A percentile compares a stretch with the other conserved stretches of the same genome.
phyloP scores from a whole-genome alignment of 495 filamentous ascomycete genomes.

The Daldinia decipiens region DNA sequence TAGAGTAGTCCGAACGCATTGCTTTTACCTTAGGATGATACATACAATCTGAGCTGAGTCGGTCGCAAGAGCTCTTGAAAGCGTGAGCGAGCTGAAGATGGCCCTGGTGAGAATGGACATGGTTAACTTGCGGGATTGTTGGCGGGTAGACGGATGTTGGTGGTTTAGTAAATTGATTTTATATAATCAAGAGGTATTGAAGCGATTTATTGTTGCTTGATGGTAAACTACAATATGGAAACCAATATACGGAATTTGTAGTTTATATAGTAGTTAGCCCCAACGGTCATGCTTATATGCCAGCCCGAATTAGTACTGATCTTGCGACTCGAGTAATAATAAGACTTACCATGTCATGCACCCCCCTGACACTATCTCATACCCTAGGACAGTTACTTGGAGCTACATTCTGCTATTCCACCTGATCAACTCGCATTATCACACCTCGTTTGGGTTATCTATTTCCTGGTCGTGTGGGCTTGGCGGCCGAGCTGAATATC shows the following conservation, averaged over 20 bases:
- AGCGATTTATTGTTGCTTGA: not conserved
- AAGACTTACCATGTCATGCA: not conserved
- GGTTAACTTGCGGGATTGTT: not conserved
- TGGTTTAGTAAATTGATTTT: no score
- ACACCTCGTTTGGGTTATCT: not conserved
- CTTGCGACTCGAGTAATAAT: not conserved
- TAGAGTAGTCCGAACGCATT: not conserved
- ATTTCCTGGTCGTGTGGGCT: not conserved
- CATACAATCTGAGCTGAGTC: not conserved
- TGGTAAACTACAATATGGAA: not conserved
- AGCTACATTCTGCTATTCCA: not conserved
- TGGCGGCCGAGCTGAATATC: not conserved
- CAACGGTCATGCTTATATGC: not conserved
- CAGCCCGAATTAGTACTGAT: not conserved
- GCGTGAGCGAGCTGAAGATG: not conserved
- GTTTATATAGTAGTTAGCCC: not conserved
- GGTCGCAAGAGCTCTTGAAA: not conserved
- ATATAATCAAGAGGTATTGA: not conserved
- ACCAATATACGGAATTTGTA: not conserved
- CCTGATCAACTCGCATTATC: not conserved
- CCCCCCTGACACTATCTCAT: not conserved
- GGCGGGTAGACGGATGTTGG: no score
- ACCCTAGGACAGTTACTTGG: not conserved
- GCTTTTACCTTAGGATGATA: not conserved
- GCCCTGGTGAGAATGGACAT: not conserved